Base-by-base conservation (phyloP, 352 stramenopile genomes). In the Vaucheria bursata region DNA sequence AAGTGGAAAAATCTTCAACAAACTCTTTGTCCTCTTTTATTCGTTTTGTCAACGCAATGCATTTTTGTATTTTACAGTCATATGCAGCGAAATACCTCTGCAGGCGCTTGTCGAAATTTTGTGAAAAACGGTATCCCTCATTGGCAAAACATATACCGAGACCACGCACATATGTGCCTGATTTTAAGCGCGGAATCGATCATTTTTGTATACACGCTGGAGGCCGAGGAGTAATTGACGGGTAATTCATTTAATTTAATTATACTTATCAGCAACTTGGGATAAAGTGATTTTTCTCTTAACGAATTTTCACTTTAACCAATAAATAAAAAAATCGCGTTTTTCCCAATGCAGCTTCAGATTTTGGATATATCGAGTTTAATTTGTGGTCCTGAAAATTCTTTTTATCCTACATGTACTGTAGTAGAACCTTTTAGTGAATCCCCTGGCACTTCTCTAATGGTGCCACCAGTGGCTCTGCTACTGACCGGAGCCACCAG, bases 171-270 rank as follows among this genome's bases (percentile, higher is more conserved):
- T 94, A 94, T 78, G 87, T 93, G 25, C 90, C 90, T 38, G 89
- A 94, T 82, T 94, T 94, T 83, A 93, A 92, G 82, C 66, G 86
- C 50, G 88, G 88, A n/a, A 91, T 94, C 83, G 88, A 94, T 77
- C 88, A 94, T 80, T 94, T 93, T 75, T 94, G 90, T 74, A 91
- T 94, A 77, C 90, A 94, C 85, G 89, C 90, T 68, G 90, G 76
- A 8, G 76, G 76, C 6, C 65, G 76, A 8, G 76, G 76, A 1
- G 76, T 79, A 18, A 78, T 81, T 64, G 76, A 81, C 37, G 76
- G 74, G 5, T n/a, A 35, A 70, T 4, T 74, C 67, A 70, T 5
- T 5, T 74, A n/a, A n/a, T n/a, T 18, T 38, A 18, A 71, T 38
- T 38, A 71, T 69, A 71, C n/a, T 18, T 59, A 29, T 59, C 18